Conservation (phyloP, 2,329 filamentous ascomycete species). For the Cladobotryum mycophilum region DNA sequence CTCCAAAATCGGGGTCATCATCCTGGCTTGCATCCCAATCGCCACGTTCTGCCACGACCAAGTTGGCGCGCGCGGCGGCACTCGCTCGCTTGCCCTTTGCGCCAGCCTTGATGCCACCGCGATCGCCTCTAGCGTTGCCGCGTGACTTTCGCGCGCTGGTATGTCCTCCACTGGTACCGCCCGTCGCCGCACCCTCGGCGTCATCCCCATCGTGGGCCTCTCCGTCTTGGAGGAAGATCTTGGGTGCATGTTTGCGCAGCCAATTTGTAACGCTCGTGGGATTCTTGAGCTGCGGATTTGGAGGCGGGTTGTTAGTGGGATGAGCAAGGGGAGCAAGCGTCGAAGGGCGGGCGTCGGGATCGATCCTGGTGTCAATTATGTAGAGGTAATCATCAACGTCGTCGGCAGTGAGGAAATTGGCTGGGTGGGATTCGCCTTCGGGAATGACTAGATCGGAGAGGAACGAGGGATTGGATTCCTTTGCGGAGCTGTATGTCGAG, state of each 20-base stretch:
- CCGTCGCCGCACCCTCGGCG: slow-evolving; percentile 21
- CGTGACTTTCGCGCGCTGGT: slow-evolving; percentile 31
- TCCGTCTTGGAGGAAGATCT: slow-evolving; percentile 76
- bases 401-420: slow-evolving; percentile 60
- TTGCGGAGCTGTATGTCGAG: slow-evolving; percentile 44
- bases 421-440: slow-evolving; percentile 50
- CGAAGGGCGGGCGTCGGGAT: slow-evolving; percentile 38
- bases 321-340: slow-evolving; percentile 47
- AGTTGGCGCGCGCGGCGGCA: slow-evolving; percentile 18
- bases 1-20: slow-evolving; percentile 28
- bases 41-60: slow-evolving; percentile 18
- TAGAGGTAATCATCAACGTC: slow-evolving; percentile 70
- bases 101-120: slow-evolving; percentile 34
- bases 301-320: slow-evolving; percentile 29
- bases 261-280: slow-evolving; percentile 93
- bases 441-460: slow-evolving; percentile 43
- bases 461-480: slow-evolving; percentile 56
- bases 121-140: slow-evolving; percentile 24
- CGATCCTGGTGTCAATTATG: slow-evolving; percentile 51
- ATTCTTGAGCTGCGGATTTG: slow-evolving; percentile 51
- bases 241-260: slow-evolving; percentile 77
- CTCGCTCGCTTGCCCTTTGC: slow-evolving; percentile 26
- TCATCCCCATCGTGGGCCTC: slow-evolving; percentile 33
- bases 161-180: slow-evolving; percentile 10
- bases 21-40: slow-evolving; percentile 35